A percentile compares a stretch with the other conserved stretches of the same genome.
These are phyloP conservation scores for Plasmodium chabaudi DNA, from an alignment of 169 alveolate genomes.

Conservation along the genomic window DNA sequence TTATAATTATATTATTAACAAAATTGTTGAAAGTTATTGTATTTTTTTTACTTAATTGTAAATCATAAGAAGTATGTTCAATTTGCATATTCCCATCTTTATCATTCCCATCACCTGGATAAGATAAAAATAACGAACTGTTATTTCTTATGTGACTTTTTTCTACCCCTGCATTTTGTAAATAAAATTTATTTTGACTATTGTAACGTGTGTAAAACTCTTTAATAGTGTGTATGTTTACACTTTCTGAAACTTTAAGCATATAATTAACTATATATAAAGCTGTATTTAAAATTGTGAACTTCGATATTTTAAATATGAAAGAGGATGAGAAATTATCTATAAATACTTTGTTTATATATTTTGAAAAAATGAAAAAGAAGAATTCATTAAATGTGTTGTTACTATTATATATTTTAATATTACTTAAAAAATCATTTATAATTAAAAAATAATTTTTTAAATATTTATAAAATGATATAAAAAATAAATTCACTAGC, in stretches of 20 bases:
- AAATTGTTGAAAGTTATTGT: conserved; percentile 6
- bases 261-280: conserved; percentile 37
- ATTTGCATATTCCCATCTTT: background rate
- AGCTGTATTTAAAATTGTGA: conserved; percentile 11
- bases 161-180: background rate
- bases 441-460: conserved; percentile 49
- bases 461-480: conserved; percentile 51
- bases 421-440: conserved; percentile 9
- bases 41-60: background rate
- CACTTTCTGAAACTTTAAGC: background rate
- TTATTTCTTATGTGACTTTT: background rate
- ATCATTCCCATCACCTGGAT: background rate
- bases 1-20: conserved; percentile 58
- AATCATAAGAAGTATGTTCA: background rate
- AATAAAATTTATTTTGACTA: background rate
- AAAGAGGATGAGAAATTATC: conserved; percentile 47
- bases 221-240: conserved; percentile 10
- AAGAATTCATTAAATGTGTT: conserved; percentile 24
- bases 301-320: conserved; percentile 29
- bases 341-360: conserved; percentile 46
- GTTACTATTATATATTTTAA: conserved; percentile 2
- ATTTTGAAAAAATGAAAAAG: conserved; percentile 42
- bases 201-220: conserved; percentile 4
- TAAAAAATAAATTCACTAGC: conserved; percentile 59
- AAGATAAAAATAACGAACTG: no score